Base-by-base conservation (phyloP, 2,329 filamentous ascomycete genomes). In the Talaromyces atroroseus region DNA sequence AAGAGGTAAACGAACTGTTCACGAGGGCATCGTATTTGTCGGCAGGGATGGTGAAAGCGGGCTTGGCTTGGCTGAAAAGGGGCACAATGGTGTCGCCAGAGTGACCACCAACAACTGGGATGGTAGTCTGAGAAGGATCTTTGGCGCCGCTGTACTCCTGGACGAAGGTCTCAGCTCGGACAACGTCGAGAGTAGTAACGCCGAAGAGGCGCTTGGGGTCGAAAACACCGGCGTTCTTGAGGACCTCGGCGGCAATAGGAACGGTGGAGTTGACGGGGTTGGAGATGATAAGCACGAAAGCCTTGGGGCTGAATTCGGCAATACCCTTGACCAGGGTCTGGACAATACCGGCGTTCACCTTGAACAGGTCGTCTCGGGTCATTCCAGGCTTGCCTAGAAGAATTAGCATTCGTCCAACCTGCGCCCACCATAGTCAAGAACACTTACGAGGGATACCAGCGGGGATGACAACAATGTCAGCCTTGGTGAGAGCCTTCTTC, bases 191-290 rank as follows among this genome's bases (percentile, higher is more conserved):
- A 50, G 94, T 97, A 71, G 94, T 99, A 72, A 99, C 94, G 82
- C 94, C 94, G 71, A 99, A 99, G 62, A 99, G 87, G 74, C 88
- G 91, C 83, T 94, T 88, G 65, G 94, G 81, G 81, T 99, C 88
- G 79, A 97, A 99, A 70, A 95, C 90, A 66, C 86, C 86, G 74
- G 91, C 91, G 66, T 83, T 81, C 85, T 96, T 97, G 74, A 99
- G 87, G 60, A 96, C 89, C 82, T 99, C 94, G 66, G 92, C 94
- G 62, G 94, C 89, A 71, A 99, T 96, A 62, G 94, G 94, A 58
- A 99, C 94, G 57, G 94, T 99, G 53, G 91, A 96, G 87, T 99
- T 99, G 77, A 99, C 94, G 58, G 94, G 94, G 85, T 99, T 99
- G 70, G 92, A 97, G 77, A 99, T 99, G 80, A 99, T 86, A 63